These are phyloP conservation scores for Haplosporangium sp. DNA, from an alignment of 371 early-diverging fungal genomes.

Conservation along the genomic window DNA sequence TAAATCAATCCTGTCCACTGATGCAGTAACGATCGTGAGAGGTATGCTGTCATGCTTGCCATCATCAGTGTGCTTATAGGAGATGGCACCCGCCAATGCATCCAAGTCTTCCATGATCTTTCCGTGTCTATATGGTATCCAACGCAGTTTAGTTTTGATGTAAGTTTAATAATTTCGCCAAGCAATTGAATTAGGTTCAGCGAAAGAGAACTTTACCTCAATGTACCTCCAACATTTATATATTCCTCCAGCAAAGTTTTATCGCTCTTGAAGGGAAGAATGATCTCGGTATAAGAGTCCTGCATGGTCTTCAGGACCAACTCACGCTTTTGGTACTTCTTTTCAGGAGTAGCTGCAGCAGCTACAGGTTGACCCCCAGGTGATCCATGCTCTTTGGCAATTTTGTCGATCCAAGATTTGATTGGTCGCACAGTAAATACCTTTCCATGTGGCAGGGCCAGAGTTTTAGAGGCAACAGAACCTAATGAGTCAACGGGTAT, in stretches of 20 bases:
- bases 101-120: constrained; percentile 85
- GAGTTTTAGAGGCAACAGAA: constrained; percentile 13
- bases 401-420: constrained; percentile 61
- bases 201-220: constrained; percentile 38
- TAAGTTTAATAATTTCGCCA: not conserved
- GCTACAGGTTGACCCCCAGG: constrained; percentile 32
- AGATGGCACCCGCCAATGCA: constrained; percentile 84
- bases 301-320: constrained; percentile 72
- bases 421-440: constrained; percentile 61
- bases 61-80: constrained; percentile 84
- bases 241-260: constrained; percentile 85
- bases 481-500: not conserved
- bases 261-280: constrained; percentile 83
- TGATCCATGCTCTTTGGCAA: constrained; percentile 38
- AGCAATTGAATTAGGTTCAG: too few relatives aligned
- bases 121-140: constrained; percentile 44
- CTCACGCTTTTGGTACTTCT: constrained; percentile 44
- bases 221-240: constrained; percentile 73
- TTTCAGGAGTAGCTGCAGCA: not conserved
- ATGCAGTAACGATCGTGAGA: constrained; percentile 88
- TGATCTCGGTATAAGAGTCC: constrained; percentile 86
- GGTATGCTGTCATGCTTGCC: constrained; percentile 68
- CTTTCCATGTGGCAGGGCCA: constrained; percentile 48
- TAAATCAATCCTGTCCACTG: constrained; percentile 92
- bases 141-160: not conserved